Evolutionary conservation across 345 rosid genomes (phyloP).

Genomic region (Eucalyptus viminalis): DNA sequence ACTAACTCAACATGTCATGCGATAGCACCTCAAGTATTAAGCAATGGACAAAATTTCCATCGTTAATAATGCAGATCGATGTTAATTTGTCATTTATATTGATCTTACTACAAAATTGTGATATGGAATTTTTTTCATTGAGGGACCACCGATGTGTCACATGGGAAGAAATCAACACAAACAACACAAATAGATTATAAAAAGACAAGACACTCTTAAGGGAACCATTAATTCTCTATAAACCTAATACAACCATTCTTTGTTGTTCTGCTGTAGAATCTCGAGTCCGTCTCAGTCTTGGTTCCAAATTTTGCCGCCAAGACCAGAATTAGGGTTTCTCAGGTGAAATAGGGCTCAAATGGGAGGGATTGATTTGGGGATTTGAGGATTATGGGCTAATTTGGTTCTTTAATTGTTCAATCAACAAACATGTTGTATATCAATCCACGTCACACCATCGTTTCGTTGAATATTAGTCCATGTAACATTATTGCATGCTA

Average conservation of each 20-base stretch:
- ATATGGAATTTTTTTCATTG: not conserved
- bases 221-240: not conserved
- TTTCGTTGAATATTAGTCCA: not conserved
- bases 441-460: not conserved
- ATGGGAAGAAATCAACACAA: not conserved
- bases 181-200: not conserved
- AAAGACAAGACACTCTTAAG: not conserved
- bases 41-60: not conserved
- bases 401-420: not conserved
- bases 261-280: not conserved
- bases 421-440: too few species aligned
- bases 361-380: not conserved
- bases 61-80: not conserved
- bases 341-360: not conserved
- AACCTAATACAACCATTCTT: not conserved
- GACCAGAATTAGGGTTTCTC: not conserved
- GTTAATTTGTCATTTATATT: not conserved
- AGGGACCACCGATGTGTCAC: not conserved
- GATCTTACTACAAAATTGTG: not conserved
- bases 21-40: not conserved
- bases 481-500: not conserved
- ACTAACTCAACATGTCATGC: not conserved
- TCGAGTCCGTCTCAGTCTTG: not conserved
- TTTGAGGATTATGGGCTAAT: not conserved
- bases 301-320: not conserved